Percentiles rank a stretch among this genome's conserved stretches.
These are phyloP conservation scores for Apophysomyces trapeziformis DNA, from an alignment of 371 early-diverging fungal genomes.

Conservation along the genomic window DNA sequence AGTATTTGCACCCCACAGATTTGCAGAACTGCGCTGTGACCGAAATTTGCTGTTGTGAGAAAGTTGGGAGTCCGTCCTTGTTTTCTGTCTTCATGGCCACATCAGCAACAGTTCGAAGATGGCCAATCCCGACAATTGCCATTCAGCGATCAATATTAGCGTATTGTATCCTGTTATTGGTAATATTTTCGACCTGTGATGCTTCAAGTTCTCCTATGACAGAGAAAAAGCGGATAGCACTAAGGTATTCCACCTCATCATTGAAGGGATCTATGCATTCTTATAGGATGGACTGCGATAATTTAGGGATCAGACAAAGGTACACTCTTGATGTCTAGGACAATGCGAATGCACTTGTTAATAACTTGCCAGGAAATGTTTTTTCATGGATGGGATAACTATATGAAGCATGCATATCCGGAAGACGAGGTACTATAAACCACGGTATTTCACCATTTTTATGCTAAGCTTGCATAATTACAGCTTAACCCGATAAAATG, in stretches of 20 bases:
- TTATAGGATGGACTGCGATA: too few relatives aligned
- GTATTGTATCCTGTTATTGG: background rate
- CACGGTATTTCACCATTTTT: background rate
- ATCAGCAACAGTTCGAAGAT: background rate
- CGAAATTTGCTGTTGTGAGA: background rate
- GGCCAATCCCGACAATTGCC: background rate
- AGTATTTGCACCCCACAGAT: too few relatives aligned
- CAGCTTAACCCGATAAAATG: constrained; percentile 87
- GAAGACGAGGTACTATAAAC: constrained; percentile 74
- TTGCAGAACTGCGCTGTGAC: background rate
- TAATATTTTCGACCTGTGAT: background rate
- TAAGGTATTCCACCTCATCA: constrained; percentile 19
- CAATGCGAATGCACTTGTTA: background rate
- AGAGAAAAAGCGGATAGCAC: constrained; percentile 28
- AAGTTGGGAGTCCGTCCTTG: background rate
- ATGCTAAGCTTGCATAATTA: constrained; percentile 3
- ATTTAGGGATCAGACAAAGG: constrained; percentile 35
- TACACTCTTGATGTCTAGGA: constrained; percentile 16
- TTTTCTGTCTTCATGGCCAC: background rate
- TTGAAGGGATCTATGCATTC: too few relatives aligned
- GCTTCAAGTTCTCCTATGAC: constrained; percentile 20
- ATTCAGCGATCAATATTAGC: background rate
- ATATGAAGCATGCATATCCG: constrained; percentile 87
- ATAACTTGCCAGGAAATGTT: constrained; percentile 74
- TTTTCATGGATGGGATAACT: constrained; percentile 83